These are phyloP conservation scores for Tetrastigma voinierianum DNA, from an alignment of 164 flowering plant genomes.

Conservation along the genomic window DNA sequence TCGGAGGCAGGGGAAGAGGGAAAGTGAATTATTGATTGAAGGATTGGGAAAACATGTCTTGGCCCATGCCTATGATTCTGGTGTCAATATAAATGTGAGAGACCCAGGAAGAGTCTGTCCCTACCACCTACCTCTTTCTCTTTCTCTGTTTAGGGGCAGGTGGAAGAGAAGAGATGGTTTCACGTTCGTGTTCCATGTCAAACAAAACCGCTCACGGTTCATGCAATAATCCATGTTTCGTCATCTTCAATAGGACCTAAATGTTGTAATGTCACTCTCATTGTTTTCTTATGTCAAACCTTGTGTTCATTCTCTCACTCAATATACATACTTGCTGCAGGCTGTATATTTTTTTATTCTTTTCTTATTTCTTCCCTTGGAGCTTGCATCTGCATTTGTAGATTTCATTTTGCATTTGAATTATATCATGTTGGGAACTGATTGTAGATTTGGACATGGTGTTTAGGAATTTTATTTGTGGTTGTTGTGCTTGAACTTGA, in stretches of 20 bases:
- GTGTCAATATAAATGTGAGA: constrained; percentile 10
- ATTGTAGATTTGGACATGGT: too few relatives aligned
- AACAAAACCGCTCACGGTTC: constrained; percentile 24
- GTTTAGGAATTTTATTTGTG: too few relatives aligned
- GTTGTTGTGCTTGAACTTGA: too few relatives aligned
- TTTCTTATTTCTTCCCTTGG: too few relatives aligned
- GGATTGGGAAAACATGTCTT: constrained; percentile 29
- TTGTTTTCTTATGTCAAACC: neutral
- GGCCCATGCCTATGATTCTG: constrained; percentile 32
- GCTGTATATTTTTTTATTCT: too few relatives aligned
- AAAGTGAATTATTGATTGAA: constrained; percentile 25
- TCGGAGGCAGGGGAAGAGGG: constrained; percentile 19
- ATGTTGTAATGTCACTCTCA: neutral
- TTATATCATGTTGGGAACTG: too few relatives aligned
- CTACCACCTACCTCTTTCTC: constrained; percentile 7
- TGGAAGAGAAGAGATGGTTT: neutral
- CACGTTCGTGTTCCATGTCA: constrained; percentile 25
- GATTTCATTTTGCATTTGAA: too few relatives aligned
- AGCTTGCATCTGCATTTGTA: too few relatives aligned
- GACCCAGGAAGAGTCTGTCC: constrained; percentile 9
- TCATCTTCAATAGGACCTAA: constrained; percentile 20
- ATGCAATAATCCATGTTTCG: constrained; percentile 21
- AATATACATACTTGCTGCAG: too few relatives aligned
- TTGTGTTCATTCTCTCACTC: neutral
- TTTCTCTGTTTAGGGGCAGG: constrained; percentile 7